These are phyloP conservation scores for Skeletonema menzelii DNA, from an alignment of 108 stramenopile genomes.

Conservation along the genomic window DNA sequence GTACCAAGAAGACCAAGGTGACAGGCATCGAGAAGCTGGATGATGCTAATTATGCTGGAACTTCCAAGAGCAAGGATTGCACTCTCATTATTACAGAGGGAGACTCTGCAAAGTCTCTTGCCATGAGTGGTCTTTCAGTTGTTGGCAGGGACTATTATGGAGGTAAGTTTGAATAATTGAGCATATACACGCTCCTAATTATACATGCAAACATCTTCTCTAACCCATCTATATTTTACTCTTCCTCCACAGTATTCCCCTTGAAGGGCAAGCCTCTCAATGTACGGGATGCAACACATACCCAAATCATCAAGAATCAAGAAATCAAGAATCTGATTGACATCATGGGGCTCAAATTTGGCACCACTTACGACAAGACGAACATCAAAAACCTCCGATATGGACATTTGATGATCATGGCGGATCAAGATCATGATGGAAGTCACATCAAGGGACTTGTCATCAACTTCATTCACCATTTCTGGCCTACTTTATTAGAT, in stretches of 20 bases:
- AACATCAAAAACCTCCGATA: constrained; percentile 93
- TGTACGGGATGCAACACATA: constrained; percentile 91
- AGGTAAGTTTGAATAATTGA: constrained; percentile 14
- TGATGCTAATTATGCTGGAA: constrained; percentile 96
- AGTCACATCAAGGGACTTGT: constrained; percentile 99
- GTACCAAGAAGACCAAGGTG: constrained; percentile 92
- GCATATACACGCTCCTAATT: too few relatives aligned
- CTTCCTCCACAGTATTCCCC: constrained; percentile 73
- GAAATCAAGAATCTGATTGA: constrained; percentile 97
- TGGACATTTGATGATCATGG: constrained; percentile 99
- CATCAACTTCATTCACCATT: constrained; percentile 97
- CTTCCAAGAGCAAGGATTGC: constrained; percentile 88
- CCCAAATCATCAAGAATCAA: constrained; percentile 91
- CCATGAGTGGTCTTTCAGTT: constrained; percentile 90
- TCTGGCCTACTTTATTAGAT: constrained; percentile 96
- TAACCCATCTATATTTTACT: not conserved
- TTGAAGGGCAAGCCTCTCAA: constrained; percentile 97
- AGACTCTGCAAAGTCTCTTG: constrained; percentile 94
- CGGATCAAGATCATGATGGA: constrained; percentile 99
- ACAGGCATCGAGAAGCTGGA: constrained; percentile 97
- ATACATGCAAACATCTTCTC: too few relatives aligned
- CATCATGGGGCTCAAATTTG: constrained; percentile 97
- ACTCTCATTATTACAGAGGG: constrained; percentile 97
- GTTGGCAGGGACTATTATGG: constrained; percentile 92
- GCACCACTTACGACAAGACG: constrained; percentile 72